A percentile compares a stretch with the other conserved stretches of the same genome.
Conservation (phyloP, 805 yeast genomes). For the Wickerhamiella allomyrinae region DNA sequence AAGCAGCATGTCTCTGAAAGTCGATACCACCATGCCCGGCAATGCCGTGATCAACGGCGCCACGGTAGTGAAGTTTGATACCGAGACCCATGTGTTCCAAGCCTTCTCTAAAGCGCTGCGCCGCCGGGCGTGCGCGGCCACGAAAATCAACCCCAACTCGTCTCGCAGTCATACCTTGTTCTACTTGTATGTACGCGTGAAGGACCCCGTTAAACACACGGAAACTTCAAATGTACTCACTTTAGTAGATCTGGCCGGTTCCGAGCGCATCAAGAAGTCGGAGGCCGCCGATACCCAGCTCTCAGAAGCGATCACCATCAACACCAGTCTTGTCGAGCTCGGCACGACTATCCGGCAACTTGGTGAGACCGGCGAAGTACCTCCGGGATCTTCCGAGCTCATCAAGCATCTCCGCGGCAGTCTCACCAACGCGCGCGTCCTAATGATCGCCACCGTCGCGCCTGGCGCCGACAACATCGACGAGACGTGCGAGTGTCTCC, state of each 20-base stretch:
- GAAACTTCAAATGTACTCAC: background rate
- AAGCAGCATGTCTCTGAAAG: background rate
- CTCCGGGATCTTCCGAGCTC: background rate
- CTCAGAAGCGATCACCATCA: slow-evolving; percentile 53
- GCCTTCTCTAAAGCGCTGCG: background rate
- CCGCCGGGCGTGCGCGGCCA: background rate
- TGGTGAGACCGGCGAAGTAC: background rate
- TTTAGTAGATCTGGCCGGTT: background rate
- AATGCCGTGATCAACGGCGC: too few species aligned
- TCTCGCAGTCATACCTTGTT: background rate
- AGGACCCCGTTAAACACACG: background rate
- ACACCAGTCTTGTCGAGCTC: slow-evolving; percentile 49
- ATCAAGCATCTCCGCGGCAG: background rate
- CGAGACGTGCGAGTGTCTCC: background rate
- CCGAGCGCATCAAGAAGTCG: slow-evolving; percentile 21
- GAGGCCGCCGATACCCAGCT: slow-evolving; percentile 28
- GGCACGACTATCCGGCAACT: slow-evolving; percentile 37
- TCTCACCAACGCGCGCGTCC: background rate
- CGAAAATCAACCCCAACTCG: background rate
- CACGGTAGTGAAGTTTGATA: background rate
- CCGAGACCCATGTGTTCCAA: background rate
- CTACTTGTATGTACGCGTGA: background rate
- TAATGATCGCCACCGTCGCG: background rate
- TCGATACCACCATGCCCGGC: background rate
- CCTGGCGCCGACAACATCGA: background rate